These are phyloP conservation scores for Plasmodium gonderi DNA, from an alignment of 169 alveolate genomes.

Conservation along the genomic window DNA sequence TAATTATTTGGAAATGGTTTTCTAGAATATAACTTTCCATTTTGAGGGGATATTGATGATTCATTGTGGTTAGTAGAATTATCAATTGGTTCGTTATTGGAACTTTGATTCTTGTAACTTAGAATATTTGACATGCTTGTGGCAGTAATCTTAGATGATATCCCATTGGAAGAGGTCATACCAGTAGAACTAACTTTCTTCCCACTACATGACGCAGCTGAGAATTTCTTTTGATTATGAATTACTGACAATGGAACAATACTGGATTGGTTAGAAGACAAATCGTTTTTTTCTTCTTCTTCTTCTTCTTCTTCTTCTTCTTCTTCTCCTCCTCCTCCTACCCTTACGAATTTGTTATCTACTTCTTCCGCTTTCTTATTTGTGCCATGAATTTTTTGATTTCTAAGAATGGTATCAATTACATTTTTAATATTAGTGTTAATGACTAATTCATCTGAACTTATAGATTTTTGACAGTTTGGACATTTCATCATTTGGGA, in stretches of 20 bases:
- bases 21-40: neutral
- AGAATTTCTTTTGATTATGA: neutral
- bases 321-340: neutral
- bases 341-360: neutral
- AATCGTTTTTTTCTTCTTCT: neutral
- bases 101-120: neutral
- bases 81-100: neutral
- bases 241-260: neutral
- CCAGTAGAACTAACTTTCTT: neutral
- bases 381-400: slow-evolving; percentile 8
- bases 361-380: neutral
- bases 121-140: neutral
- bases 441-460: slow-evolving; percentile 44
- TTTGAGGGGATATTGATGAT: neutral
- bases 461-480: slow-evolving; percentile 14
- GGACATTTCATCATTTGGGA: slow-evolving; percentile 65
- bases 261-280: neutral
- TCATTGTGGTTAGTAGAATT: neutral
- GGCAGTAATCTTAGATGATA: neutral
- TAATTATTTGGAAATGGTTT: neutral
- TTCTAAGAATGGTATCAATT: slow-evolving; percentile 39
- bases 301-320: neutral
- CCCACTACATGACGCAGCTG: neutral
- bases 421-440: slow-evolving; percentile 68
- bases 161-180: neutral